These are phyloP conservation scores for Komagataella populi DNA, from an alignment of 805 yeast genomes.

Conservation along the genomic window DNA sequence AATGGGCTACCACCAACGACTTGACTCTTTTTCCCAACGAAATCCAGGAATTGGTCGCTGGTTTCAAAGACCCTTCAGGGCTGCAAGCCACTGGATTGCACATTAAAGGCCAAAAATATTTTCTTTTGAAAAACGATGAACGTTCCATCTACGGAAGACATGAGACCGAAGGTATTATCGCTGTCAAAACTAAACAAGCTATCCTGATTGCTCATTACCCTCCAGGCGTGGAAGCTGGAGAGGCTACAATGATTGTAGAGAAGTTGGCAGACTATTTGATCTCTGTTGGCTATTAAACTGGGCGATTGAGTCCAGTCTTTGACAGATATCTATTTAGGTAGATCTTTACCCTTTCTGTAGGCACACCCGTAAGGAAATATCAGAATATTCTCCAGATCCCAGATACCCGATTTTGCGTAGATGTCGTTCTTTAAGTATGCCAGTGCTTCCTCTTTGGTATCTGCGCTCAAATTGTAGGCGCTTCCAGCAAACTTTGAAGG, in stretches of 20 bases:
- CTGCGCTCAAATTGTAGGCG: conserved; percentile 47
- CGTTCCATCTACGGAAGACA: conserved; percentile 90
- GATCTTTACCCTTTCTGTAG: conserved; percentile 24
- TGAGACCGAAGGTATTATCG: conserved; percentile 62
- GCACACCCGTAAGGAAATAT: conserved; percentile 42
- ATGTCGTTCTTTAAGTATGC: conserved; percentile 52
- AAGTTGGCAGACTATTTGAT: conserved; percentile 92
- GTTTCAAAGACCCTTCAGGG: conserved; percentile 66
- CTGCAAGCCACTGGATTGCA: conserved; percentile 83
- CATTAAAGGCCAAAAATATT: conserved; percentile 75
- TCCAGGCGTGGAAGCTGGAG: conserved; percentile 82
- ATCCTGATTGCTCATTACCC: conserved; percentile 91
- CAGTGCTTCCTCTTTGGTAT: conserved; percentile 48
- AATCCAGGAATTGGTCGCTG: conserved; percentile 58
- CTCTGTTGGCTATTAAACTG: conserved; percentile 58
- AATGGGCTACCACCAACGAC: conserved; percentile 80
- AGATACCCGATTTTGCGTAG: conserved; percentile 51
- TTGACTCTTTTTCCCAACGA: conserved; percentile 57
- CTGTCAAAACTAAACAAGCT: conserved; percentile 91
- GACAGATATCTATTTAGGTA: conserved; percentile 2
- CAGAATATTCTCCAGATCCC: conserved; percentile 57
- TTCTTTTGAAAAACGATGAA: conserved; percentile 78
- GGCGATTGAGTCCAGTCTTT: neutral
- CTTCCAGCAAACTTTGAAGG: conserved; percentile 54
- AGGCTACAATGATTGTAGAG: conserved; percentile 89